Evolutionary conservation across 2,329 filamentous ascomycete genomes (phyloP), one percentile per base, ranked within the genome.

Genomic region (Alternaria sp.): DNA sequence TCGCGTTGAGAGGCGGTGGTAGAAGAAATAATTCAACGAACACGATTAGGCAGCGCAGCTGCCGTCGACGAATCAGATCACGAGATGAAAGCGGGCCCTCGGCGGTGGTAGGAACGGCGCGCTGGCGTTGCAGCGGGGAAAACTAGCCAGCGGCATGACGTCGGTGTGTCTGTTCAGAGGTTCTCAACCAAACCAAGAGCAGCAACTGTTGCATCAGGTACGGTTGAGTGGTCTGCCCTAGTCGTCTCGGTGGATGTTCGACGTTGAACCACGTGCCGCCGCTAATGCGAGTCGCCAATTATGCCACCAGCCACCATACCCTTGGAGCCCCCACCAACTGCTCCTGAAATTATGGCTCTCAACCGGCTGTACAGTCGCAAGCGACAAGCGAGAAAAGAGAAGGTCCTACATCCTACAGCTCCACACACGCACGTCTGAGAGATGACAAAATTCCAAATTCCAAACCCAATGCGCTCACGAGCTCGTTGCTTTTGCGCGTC

Each of bases 131-230:
- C 32, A 20, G 46, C 46, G 30, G 30, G 14, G 46, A 36, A 8
- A 3, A 10, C 30, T 34, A 38, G 8, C 30, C 20, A 36, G 20
- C 32, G 46, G 46, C 46, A 16, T 27, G 20, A 50, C 14, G 32
- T 38, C 20, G 46, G 46, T 27, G 14, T 25, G 12, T 16, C 6
- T 38, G 32, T 50, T 27, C 46, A 25, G 7, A 36, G 46, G 32
- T 50, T 12, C 20, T n/a, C 5, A 25, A 38, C 30, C 46, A 36
- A 32, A 25, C 25, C 46, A 25, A 22, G 6, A 38, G 30, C 11
- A 25, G 32, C 32, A 49, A n/a, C 46, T 14, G 12, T 49, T 30
- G 30, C 40, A 38, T 50, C 46, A 50, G 46, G 46, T 25, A 50
- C 32, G 20, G 9, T 22, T 50, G 32, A 25, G 46, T 20, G 14